Evolutionary conservation across 306 rosid species (phyloP).

Genomic region (Acacia acuminata): DNA sequence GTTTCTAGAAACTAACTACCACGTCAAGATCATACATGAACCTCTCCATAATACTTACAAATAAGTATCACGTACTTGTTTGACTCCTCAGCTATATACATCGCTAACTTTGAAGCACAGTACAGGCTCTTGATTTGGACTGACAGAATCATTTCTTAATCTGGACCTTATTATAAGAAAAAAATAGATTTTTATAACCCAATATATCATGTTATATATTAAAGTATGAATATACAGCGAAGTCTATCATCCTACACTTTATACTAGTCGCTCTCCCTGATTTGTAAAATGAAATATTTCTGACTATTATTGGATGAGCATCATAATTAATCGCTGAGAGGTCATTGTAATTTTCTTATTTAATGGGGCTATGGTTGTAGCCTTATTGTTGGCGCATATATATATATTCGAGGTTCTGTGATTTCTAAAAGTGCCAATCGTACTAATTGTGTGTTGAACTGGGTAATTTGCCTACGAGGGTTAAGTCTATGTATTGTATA

Average conservation of each 20-base stretch:
- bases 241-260: background rate
- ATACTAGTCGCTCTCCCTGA: background rate
- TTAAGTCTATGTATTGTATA: background rate
- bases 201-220: too few relatives aligned
- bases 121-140: background rate
- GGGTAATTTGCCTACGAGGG: background rate
- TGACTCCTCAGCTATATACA: background rate
- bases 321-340: background rate
- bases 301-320: background rate
- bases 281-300: conserved; percentile 15
- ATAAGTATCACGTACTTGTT: background rate
- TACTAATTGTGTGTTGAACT: background rate
- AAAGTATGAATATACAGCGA: background rate
- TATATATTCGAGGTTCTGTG: background rate
- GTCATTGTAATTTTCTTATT: background rate
- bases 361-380: background rate
- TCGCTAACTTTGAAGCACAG: background rate
- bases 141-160: background rate
- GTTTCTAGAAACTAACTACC: conserved; percentile 26
- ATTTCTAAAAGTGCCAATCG: background rate
- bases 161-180: background rate
- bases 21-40: conserved; percentile 15
- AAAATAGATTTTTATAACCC: too few relatives aligned
- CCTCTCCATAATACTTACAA: background rate
- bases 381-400: background rate